Evolutionary conservation across 768 basidiomycete species (phyloP).

Genomic region (Kwoniella sp.): DNA sequence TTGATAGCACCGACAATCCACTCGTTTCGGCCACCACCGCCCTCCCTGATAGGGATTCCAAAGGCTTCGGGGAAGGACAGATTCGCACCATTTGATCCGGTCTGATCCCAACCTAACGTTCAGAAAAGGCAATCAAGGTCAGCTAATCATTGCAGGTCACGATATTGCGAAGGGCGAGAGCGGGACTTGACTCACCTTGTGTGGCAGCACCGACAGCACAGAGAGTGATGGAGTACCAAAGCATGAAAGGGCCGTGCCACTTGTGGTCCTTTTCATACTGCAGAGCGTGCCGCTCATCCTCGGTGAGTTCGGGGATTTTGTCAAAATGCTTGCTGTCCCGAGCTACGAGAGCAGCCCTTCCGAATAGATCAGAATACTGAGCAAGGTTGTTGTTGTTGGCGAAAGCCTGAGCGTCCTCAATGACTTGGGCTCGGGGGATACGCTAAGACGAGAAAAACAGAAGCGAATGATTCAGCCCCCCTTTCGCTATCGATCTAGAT

Average conservation of each 20-base stretch:
- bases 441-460: conserved; percentile 2
- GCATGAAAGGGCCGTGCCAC: conserved; percentile 50
- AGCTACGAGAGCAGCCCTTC: conserved; percentile 43
- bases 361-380: conserved; percentile 29
- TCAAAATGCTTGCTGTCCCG: conserved; percentile 31
- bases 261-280: conserved; percentile 48
- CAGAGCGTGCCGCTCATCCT: conserved; percentile 45
- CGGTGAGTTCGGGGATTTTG: conserved; percentile 34
- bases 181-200: conserved; percentile 43
- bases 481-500: too few relatives aligned
- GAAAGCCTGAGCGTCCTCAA: conserved; percentile 28
- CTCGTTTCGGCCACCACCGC: conserved; percentile 28
- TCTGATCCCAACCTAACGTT: conserved; percentile 47
- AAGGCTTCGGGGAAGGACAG: conserved; percentile 53
- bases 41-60: conserved; percentile 36
- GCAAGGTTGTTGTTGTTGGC: conserved; percentile 29
- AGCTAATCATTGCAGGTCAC: background rate
- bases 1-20: conserved; percentile 53
- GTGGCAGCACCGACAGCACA: conserved; percentile 49
- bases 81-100: conserved; percentile 51
- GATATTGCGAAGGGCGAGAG: too few relatives aligned
- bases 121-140: background rate
- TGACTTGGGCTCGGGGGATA: conserved; percentile 15
- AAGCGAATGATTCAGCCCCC: background rate
- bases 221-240: conserved; percentile 45